Evolutionary conservation across 331 rosid genomes (phyloP).

Genomic region (Rosa hybrid): DNA sequence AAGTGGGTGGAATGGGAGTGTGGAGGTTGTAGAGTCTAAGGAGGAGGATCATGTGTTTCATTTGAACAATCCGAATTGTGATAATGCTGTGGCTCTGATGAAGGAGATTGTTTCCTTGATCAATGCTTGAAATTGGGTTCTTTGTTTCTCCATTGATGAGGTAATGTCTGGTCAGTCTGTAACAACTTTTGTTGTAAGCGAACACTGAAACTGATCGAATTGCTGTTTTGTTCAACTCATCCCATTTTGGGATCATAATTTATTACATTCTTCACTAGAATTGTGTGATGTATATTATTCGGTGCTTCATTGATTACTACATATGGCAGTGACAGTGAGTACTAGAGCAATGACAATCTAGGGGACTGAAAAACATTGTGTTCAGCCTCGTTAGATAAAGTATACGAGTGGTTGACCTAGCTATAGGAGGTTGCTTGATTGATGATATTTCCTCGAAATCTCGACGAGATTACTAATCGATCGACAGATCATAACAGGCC

Average conservation of each 20-base stretch:
- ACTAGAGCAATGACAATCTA: not conserved
- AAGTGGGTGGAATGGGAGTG: constrained; percentile 41
- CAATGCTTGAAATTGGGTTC: not conserved
- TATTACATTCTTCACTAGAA: not conserved
- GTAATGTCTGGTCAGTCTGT: not conserved
- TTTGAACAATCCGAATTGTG: constrained; percentile 21
- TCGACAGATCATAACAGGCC: not conserved
- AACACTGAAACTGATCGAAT: not conserved
- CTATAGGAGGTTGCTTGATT: no score
- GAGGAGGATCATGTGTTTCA: constrained; percentile 47
- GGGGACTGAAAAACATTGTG: no score
- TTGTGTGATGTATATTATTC: not conserved
- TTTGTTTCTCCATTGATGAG: not conserved
- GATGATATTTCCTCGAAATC: not conserved
- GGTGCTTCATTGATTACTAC: not conserved
- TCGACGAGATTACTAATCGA: not conserved
- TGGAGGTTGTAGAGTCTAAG: constrained; percentile 31
- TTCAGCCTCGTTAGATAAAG: no score
- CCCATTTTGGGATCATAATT: not conserved
- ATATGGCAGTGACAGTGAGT: not conserved
- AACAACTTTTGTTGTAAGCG: constrained; percentile 12
- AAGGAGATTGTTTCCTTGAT: constrained; percentile 30
- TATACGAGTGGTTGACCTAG: no score
- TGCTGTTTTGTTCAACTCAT: not conserved
- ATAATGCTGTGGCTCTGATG: constrained; percentile 34